These are phyloP conservation scores for Fomitopsis pinicola DNA, from an alignment of 1,284 basidiomycete genomes.

Conservation along the genomic window DNA sequence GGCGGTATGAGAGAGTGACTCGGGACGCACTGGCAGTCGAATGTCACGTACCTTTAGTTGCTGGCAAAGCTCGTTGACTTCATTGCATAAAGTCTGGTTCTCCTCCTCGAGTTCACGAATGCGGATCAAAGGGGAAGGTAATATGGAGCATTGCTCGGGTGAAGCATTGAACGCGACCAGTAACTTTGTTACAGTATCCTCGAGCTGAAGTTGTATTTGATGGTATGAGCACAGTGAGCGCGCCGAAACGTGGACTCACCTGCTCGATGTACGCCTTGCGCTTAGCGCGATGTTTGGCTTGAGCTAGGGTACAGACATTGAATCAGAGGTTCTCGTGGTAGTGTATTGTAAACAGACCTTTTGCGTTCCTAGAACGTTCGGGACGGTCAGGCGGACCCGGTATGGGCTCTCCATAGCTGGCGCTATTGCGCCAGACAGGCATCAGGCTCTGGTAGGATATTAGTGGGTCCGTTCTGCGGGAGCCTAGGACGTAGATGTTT, in stretches of 20 bases:
- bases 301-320: constrained; percentile 44
- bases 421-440: constrained; percentile 17
- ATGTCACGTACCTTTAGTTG: constrained; percentile 38
- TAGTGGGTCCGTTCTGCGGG: too few relatives aligned
- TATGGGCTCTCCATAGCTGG: constrained; percentile 9
- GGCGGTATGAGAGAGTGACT: constrained; percentile 7
- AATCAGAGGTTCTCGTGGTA: background rate
- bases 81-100: constrained; percentile 59
- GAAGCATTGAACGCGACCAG: constrained; percentile 67
- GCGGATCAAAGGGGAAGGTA: constrained; percentile 64
- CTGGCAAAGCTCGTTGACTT: constrained; percentile 64
- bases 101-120: constrained; percentile 77
- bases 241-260: constrained; percentile 37
- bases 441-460: too few relatives aligned
- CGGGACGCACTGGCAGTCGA: constrained; percentile 26
- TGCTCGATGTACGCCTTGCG: constrained; percentile 91
- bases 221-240: constrained; percentile 2
- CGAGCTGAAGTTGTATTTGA: constrained; percentile 45
- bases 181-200: constrained; percentile 76
- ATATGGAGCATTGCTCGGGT: constrained; percentile 62
- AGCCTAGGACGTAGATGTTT: too few relatives aligned
- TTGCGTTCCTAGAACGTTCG: constrained; percentile 54
- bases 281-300: constrained; percentile 88
- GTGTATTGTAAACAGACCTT: constrained; percentile 16
- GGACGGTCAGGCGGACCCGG: constrained; percentile 37